A percentile compares a stretch with the other conserved stretches of the same genome.
Conservation (phyloP, 345 rosid genomes). For the Heritiera fomes region DNA sequence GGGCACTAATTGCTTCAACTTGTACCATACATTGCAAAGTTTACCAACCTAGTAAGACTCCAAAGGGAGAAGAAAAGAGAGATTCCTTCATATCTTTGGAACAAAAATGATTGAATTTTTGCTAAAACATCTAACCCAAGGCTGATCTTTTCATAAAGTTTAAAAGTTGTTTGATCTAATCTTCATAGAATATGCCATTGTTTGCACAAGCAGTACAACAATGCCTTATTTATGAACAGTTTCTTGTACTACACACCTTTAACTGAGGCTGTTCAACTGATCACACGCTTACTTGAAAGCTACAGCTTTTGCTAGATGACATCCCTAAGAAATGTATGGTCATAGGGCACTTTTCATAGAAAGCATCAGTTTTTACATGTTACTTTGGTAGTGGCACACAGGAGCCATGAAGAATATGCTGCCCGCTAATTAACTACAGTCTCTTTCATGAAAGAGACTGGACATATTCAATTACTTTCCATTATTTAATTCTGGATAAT, state of each 20-base stretch:
- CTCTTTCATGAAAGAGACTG: neutral
- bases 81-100: neutral
- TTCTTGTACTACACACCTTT: conserved; percentile 14
- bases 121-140: neutral
- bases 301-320: conserved; percentile 7
- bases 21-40: neutral
- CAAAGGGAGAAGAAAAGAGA: neutral
- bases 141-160: neutral
- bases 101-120: neutral
- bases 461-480: neutral
- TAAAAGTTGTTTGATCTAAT: conserved; percentile 6
- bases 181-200: neutral
- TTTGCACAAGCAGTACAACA: conserved; percentile 12
- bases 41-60: neutral
- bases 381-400: neutral
- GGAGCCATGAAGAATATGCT: conserved; percentile 7
- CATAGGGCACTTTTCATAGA: neutral
- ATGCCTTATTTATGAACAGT: conserved; percentile 9
- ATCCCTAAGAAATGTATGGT: conserved; percentile 1
- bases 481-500: neutral
- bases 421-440: neutral
- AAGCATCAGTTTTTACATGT: neutral
- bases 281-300: conserved; percentile 2
- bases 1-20: neutral
- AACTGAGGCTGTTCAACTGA: conserved; percentile 3